A percentile compares a stretch with the other conserved stretches of the same genome.
Evolutionary conservation across 2,329 filamentous ascomycete species (phyloP).

Genomic region (Aureobasidium pullulans): DNA sequence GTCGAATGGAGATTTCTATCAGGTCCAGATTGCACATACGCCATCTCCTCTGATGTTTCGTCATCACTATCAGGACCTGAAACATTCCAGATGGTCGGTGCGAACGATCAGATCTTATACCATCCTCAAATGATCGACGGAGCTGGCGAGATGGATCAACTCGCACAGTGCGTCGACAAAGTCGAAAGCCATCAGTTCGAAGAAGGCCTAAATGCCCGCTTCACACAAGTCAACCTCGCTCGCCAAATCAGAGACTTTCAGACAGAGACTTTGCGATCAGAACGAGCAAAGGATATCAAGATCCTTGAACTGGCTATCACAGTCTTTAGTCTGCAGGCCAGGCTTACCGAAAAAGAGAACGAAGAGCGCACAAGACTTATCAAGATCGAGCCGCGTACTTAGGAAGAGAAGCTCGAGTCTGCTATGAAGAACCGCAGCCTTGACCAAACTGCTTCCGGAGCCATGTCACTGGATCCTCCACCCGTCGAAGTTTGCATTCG

Average conservation of each 20-base stretch:
- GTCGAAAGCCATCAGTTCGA: neutral
- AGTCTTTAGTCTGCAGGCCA: neutral
- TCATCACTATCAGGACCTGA: too few relatives aligned
- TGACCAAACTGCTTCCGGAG: neutral
- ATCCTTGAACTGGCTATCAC: neutral
- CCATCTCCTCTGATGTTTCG: too few relatives aligned
- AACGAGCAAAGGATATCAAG: neutral
- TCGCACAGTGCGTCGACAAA: neutral
- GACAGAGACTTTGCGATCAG: neutral
- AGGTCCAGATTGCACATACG: too few relatives aligned
- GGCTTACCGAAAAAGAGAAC: neutral
- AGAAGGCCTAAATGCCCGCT: neutral
- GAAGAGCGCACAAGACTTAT: neutral
- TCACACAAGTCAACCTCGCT: neutral
- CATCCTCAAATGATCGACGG: neutral
- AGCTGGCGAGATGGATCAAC: neutral
- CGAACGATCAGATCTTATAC: neutral
- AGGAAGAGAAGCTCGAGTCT: neutral
- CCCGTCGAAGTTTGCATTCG: neutral
- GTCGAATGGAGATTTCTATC: too few relatives aligned
- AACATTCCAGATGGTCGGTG: neutral
- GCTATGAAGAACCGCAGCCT: neutral
- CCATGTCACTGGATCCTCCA: neutral
- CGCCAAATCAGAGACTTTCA: neutral
- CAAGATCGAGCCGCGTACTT: neutral